Evolutionary conservation across 2,329 filamentous ascomycete genomes (phyloP), one percentile per base, ranked within the genome.

Genomic region (Tolypocladium amazonense): DNA sequence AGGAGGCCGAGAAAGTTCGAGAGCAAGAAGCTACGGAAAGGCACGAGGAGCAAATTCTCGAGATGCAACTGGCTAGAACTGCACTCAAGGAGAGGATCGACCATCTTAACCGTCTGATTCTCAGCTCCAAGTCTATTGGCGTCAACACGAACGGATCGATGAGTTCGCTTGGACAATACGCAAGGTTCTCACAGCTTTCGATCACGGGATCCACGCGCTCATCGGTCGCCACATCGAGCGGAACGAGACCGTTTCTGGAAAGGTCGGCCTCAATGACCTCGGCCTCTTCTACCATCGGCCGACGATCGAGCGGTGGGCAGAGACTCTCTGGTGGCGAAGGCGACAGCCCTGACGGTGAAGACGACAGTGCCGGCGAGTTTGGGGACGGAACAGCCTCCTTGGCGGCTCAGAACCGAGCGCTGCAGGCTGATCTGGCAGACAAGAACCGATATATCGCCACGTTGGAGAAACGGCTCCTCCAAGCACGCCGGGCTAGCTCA

Each of bases 401-500:
- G 56, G 78, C 87, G 52, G 84, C 90, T n/a, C 94, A 97, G 70
- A 92, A 97, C 66, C 85, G 87, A 56, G 89, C 95, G n/a, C 77
- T 99, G 56, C 94, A 96, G 72, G 86, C 92, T n/a, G 94, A 99
- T 72, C 82, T 99, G 55, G 85, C 84, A n/a, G 94, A 99, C 75
- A 97, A 96, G 77, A 97, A 94, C 67, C 88, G 94, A 38, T 99
- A 99, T 72, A 97, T 97, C 66, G 83, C 89, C 35, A 97, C 94
- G 0, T 76, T 99, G 15, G 94, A 99, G 76, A 95, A 95, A 74
- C 85, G 94, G 33, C 79, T 99, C 1, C 79, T 97, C 39, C 94
- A 99, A 70, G 94, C 94, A 43, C 83, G 94, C 47, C 83, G 93
- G 56, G 91, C 92, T 0, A 97, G 92, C 73, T 92, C 96, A 59